phyloP scores from a whole-genome alignment of 2,329 filamentous ascomycete genomes.

The Fusarium humuli region DNA sequence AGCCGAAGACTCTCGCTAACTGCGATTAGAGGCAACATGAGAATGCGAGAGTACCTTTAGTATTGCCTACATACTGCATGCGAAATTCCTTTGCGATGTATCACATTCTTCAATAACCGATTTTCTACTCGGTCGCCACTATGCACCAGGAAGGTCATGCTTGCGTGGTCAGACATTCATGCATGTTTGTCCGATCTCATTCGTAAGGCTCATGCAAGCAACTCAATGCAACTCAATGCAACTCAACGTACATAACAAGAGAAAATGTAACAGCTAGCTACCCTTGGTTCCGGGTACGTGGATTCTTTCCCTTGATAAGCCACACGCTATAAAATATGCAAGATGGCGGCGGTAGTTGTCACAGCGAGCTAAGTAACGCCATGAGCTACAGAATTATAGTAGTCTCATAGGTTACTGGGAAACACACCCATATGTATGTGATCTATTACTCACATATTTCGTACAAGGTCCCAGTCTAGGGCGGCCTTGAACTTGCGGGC shows the following conservation, averaged over 20 bases:
- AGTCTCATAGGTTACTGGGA: neutral
- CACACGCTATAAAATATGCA: constrained; percentile 1
- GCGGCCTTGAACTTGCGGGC: constrained; percentile 4
- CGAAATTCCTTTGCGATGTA: constrained; percentile 16
- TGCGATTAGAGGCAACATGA: neutral
- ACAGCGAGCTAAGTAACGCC: neutral
- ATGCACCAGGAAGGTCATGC: neutral
- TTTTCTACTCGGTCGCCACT: neutral
- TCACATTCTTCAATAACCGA: constrained; percentile 12
- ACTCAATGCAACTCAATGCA: neutral
- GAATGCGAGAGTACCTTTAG: neutral
- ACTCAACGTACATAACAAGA: neutral
- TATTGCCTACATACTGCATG: neutral
- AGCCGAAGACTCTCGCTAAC: neutral
- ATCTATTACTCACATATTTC: neutral
- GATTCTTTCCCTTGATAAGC: constrained; percentile 10
- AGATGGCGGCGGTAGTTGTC: neutral
- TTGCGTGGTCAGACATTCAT: constrained; percentile 13
- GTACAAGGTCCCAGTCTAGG: neutral
- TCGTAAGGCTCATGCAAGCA: neutral
- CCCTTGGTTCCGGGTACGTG: constrained; percentile 23
- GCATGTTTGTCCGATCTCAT: constrained; percentile 22
- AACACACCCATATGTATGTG: neutral
- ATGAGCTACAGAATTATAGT: neutral
- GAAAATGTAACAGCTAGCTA: neutral